These are phyloP conservation scores for Stephania yunnanensis DNA, from an alignment of 164 flowering plant genomes.

Conservation along the genomic window DNA sequence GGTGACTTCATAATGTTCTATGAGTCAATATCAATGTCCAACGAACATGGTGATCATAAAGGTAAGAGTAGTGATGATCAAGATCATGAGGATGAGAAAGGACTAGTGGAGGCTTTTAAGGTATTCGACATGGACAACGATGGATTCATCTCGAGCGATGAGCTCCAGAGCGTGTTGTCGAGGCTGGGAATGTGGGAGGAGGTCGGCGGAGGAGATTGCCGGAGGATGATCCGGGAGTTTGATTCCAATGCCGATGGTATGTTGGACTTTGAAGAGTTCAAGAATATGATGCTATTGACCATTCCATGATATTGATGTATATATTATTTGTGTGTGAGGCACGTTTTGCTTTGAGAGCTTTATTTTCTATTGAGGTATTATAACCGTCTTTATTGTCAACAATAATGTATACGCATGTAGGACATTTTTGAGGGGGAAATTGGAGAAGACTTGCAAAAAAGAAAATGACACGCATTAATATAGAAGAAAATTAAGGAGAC, in stretches of 20 bases:
- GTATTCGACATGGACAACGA: conserved; percentile 69
- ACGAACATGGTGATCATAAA: not conserved
- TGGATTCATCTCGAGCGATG: conserved; percentile 62
- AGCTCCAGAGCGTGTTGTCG: conserved; percentile 44
- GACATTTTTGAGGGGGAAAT: no score
- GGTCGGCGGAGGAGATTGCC: conserved; percentile 13
- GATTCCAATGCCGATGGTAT: conserved; percentile 22
- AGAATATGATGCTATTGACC: conserved; percentile 40
- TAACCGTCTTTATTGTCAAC: no score
- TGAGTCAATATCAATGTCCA: conserved; percentile 4
- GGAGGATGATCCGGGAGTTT: conserved; percentile 20
- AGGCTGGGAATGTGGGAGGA: conserved; percentile 42
- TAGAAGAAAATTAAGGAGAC: no score
- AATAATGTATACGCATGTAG: no score
- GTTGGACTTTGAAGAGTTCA: conserved; percentile 31
- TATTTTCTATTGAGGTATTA: no score
- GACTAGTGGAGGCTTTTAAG: conserved; percentile 42
- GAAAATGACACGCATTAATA: no score
- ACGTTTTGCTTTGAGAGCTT: no score
- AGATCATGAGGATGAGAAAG: conserved; percentile 13
- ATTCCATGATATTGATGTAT: conserved; percentile 12
- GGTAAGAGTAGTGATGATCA: not conserved
- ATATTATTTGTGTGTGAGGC: no score
- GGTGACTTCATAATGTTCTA: conserved; percentile 18
- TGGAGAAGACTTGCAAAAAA: no score